Percentiles rank a stretch among this genome's conserved stretches.
phyloP scores from a whole-genome alignment of 2,329 filamentous ascomycete genomes.

The Apiospora saccharicola region DNA sequence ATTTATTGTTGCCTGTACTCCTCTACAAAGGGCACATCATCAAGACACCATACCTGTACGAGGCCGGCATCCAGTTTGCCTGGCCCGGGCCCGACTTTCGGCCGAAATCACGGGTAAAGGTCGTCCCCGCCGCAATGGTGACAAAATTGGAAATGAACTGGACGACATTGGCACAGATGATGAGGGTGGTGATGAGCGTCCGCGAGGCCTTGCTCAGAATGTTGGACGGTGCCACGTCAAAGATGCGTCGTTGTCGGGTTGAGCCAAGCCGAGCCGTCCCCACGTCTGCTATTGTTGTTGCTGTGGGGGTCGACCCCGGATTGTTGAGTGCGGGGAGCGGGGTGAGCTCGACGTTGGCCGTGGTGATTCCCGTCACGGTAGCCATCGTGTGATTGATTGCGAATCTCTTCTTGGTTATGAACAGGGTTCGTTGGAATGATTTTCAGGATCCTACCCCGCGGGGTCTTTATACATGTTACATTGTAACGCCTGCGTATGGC shows the following conservation, averaged over 20 bases:
- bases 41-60: slow-evolving; percentile 42
- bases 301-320: not conserved
- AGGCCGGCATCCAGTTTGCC: slow-evolving; percentile 50
- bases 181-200: slow-evolving; percentile 30
- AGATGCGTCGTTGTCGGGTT: slow-evolving; percentile 28
- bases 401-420: not conserved
- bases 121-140: slow-evolving; percentile 41
- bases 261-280: not conserved
- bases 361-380: not conserved
- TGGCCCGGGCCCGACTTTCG: slow-evolving; percentile 39
- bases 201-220: slow-evolving; percentile 29
- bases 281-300: not conserved
- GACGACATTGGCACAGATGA: slow-evolving; percentile 31
- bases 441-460: not conserved
- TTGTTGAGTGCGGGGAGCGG: slow-evolving; percentile 15
- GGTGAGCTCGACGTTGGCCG: not conserved
- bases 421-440: not conserved
- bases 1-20: not conserved
- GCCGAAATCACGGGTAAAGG: slow-evolving; percentile 39
- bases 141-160: slow-evolving; percentile 42
- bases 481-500: not conserved
- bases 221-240: slow-evolving; percentile 31
- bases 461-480: not conserved
- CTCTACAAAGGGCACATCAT: not conserved
- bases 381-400: not conserved